A percentile compares a stretch with the other conserved stretches of the same genome.
phyloP scores from a whole-genome alignment of 768 basidiomycete genomes.

The Strobilomyces echinocephalus region DNA sequence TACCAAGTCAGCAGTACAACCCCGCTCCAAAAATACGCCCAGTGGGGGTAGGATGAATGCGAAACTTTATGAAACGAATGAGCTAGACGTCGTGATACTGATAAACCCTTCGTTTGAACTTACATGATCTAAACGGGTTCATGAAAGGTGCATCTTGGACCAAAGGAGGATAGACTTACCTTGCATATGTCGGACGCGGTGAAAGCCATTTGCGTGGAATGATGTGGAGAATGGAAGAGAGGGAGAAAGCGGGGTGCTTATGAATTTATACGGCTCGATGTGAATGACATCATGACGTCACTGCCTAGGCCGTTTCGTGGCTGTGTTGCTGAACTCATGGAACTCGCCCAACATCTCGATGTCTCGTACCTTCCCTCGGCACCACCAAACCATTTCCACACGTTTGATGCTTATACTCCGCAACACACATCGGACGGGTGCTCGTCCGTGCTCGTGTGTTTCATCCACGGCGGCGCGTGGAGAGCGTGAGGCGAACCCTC shows the following conservation, averaged over 20 bases:
- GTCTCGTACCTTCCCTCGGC: constrained; percentile 34
- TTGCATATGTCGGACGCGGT: constrained; percentile 77
- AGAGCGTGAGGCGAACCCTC: constrained; percentile 47
- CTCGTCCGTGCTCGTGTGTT: constrained; percentile 52
- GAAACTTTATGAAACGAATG: constrained; percentile 34
- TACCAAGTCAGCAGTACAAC: constrained; percentile 73
- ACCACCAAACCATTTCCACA: constrained; percentile 32
- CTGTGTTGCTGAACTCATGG: constrained; percentile 12
- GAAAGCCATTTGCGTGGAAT: constrained; percentile 52
- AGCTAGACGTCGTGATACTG: constrained; percentile 6
- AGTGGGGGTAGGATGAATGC: constrained; percentile 78
- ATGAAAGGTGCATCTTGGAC: neutral
- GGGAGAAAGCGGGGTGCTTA: neutral
- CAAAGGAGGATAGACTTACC: constrained; percentile 33
- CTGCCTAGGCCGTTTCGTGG: neutral
- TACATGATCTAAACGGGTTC: constrained; percentile 41
- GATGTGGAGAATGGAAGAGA: neutral
- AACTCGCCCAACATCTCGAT: constrained; percentile 13
- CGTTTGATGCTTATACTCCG: constrained; percentile 55
- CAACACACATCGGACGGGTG: neutral
- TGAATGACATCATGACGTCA: constrained; percentile 26
- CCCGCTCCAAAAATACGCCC: constrained; percentile 85
- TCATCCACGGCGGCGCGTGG: constrained; percentile 86
- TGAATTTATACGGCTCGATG: constrained; percentile 14
- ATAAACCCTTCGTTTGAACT: constrained; percentile 1